Evolutionary conservation across 192 early-diverging fungal genomes (phyloP).

Genomic region (Backusella luteola): DNA sequence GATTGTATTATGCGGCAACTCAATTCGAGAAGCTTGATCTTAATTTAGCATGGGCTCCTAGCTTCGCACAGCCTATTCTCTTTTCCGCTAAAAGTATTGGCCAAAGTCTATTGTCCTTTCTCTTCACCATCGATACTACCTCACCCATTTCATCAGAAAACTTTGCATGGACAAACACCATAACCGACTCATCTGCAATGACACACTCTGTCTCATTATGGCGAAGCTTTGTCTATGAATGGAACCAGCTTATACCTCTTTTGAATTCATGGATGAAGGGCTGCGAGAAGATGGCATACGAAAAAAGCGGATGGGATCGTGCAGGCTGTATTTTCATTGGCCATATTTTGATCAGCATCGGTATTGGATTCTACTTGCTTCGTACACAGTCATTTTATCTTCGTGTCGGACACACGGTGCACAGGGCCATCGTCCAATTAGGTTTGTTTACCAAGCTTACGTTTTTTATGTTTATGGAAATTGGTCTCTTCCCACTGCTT

Average conservation of each 20-base stretch:
- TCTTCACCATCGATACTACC: not conserved
- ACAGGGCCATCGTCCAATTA: not conserved
- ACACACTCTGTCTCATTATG: not conserved
- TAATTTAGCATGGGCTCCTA: not conserved
- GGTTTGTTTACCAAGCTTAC: constrained; percentile 55
- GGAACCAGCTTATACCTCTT: not conserved
- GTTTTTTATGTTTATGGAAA: constrained; percentile 85
- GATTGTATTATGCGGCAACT: not conserved
- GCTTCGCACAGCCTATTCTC: not conserved
- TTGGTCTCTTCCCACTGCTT: constrained; percentile 80
- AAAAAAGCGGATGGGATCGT: not conserved
- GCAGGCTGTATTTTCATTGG: not conserved
- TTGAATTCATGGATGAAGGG: not conserved
- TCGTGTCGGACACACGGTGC: not conserved
- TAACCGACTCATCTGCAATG: not conserved
- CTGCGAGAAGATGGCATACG: not conserved
- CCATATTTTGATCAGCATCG: not conserved
- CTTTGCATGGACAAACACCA: not conserved
- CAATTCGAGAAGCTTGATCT: not conserved
- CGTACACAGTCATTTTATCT: not conserved
- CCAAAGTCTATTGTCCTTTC: not conserved
- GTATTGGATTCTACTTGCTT: not conserved
- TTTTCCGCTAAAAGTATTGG: not conserved
- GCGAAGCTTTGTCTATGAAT: not conserved
- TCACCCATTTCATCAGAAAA: not conserved